Percentiles rank a stretch among this genome's conserved stretches.
phyloP scores from a whole-genome alignment of 1,284 basidiomycete species.

The Microbotryum silenes-acaulis region DNA sequence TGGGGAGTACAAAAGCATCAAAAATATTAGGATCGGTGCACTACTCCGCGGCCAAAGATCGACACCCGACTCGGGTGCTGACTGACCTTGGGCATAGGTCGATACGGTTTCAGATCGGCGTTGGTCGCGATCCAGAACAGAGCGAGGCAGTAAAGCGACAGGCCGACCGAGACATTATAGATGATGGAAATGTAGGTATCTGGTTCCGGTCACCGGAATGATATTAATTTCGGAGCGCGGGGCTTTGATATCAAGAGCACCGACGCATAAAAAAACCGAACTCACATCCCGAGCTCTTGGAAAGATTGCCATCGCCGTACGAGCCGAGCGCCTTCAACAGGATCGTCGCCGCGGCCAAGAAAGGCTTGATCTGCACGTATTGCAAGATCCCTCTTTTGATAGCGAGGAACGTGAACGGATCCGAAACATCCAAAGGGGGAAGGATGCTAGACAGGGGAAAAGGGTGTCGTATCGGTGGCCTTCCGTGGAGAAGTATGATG shows the following conservation, averaged over 20 bases:
- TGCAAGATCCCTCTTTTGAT: constrained; percentile 92
- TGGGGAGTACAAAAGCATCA: too few species aligned
- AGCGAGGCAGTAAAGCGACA: constrained; percentile 76
- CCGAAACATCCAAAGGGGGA: constrained; percentile 71
- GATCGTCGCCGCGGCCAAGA: constrained; percentile 75
- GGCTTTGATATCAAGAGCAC: neutral
- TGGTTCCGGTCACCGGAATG: neutral
- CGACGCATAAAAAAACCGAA: constrained; percentile 2
- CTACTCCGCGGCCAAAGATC: neutral
- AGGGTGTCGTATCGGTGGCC: constrained; percentile 74
- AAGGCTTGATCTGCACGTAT: constrained; percentile 93
- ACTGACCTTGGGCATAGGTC: constrained; percentile 45
- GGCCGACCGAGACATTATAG: constrained; percentile 56
- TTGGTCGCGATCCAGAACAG: constrained; percentile 90
- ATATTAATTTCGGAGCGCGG: neutral
- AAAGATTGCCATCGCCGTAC: constrained; percentile 83
- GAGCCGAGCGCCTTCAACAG: constrained; percentile 77
- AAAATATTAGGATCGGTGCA: neutral
- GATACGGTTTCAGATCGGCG: constrained; percentile 80
- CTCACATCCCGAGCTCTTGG: constrained; percentile 66
- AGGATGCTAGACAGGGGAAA: constrained; percentile 72
- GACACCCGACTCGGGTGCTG: too few species aligned
- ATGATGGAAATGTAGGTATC: constrained; percentile 80
- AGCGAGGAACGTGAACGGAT: constrained; percentile 87
- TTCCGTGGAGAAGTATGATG: constrained; percentile 80